Conservation (phyloP, 1,284 basidiomycete genomes). For the Xerocomus cyaneibrunnescens region DNA sequence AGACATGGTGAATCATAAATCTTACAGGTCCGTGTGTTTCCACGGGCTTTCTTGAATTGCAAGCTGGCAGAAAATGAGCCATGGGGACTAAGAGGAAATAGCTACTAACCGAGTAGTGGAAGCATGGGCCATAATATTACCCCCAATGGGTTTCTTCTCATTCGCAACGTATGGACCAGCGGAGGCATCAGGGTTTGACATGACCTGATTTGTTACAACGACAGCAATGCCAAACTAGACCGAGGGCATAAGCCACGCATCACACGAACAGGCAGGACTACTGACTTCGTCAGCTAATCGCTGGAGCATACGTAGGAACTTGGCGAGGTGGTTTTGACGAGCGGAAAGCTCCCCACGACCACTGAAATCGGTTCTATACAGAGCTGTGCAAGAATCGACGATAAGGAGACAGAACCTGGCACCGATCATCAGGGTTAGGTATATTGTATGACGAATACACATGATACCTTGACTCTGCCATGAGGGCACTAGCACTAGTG, state of each 20-base stretch:
- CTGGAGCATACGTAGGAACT: constrained; percentile 92
- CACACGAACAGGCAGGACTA: constrained; percentile 1
- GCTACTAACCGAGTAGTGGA: constrained; percentile 79
- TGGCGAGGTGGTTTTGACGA: constrained; percentile 95
- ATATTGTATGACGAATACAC: constrained; percentile 1
- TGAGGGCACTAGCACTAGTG: constrained; percentile 91
- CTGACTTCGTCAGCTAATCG: constrained; percentile 92
- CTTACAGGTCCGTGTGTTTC: constrained; percentile 92
- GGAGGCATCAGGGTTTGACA: constrained; percentile 96
- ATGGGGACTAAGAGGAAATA: constrained; percentile 1
- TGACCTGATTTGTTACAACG: constrained; percentile 98
- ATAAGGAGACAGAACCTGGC: constrained; percentile 92
- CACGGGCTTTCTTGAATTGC: constrained; percentile 92
- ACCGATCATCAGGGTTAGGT: constrained; percentile 10
- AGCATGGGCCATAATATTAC: constrained; percentile 96
- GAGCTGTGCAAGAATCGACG: constrained; percentile 94
- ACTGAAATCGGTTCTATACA: constrained; percentile 96
- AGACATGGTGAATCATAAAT: constrained; percentile 98
- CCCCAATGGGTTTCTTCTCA: constrained; percentile 97
- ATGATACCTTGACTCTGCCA: constrained; percentile 90
- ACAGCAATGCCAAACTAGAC: constrained; percentile 93
- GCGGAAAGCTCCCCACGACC: constrained; percentile 96
- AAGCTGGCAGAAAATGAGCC: constrained; percentile 49
- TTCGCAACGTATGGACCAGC: constrained; percentile 85
- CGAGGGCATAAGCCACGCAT: constrained; percentile 13